Conservation (phyloP, 108 stramenopile genomes). For the Nitzschia sp. region DNA sequence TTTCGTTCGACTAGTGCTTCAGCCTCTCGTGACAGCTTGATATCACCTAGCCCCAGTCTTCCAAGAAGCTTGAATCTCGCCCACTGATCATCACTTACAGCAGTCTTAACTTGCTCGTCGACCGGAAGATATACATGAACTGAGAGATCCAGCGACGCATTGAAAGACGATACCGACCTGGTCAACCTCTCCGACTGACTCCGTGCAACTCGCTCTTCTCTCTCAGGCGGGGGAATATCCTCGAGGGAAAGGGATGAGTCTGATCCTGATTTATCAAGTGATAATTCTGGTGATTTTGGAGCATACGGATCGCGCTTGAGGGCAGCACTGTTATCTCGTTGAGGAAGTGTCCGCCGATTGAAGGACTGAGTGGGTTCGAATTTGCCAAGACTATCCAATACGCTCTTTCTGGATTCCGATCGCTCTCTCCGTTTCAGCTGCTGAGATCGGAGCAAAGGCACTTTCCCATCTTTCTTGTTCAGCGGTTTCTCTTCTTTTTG, state of each 20-base stretch:
- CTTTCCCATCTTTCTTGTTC: neutral
- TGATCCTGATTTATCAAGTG: neutral
- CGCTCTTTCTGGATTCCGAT: neutral
- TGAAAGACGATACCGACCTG: constrained; percentile 4
- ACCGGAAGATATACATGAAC: neutral
- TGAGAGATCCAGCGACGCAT: neutral
- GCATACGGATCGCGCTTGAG: constrained; percentile 13
- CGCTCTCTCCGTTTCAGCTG: neutral
- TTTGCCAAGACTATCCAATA: constrained; percentile 2
- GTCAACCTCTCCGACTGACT: neutral
- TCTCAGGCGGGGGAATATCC: neutral
- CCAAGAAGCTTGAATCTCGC: constrained; percentile 30
- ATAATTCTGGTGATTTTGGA: neutral
- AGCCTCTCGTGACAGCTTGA: neutral
- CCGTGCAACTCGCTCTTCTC: neutral
- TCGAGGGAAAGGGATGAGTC: neutral
- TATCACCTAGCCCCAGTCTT: constrained; percentile 20
- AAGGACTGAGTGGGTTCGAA: neutral
- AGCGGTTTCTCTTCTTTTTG: neutral
- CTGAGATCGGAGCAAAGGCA: neutral
- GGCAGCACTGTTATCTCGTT: constrained; percentile 1
- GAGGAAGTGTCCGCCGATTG: neutral
- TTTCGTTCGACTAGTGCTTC: constrained; percentile 7
- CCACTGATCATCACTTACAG: constrained; percentile 32
- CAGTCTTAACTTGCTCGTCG: constrained; percentile 7